Percentiles rank a stretch among this genome's conserved stretches.
These are phyloP conservation scores for Candida saitoana DNA, from an alignment of 805 yeast species.

Conservation along the genomic window DNA sequence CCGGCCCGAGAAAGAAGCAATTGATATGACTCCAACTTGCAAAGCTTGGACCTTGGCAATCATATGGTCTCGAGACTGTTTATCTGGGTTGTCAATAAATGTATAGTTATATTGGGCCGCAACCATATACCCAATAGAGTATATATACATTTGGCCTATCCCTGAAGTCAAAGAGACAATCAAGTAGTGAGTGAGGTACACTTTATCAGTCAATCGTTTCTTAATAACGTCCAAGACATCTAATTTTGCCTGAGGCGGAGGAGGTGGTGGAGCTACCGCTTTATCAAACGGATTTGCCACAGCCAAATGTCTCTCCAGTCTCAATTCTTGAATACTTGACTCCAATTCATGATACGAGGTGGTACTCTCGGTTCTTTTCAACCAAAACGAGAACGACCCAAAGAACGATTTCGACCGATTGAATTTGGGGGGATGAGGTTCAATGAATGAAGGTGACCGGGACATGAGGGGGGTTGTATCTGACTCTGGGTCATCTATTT, in stretches of 20 bases:
- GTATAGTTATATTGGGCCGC: constrained; percentile 35
- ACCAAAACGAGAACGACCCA: constrained; percentile 39
- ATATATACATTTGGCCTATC: constrained; percentile 52
- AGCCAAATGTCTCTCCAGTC: constrained; percentile 10
- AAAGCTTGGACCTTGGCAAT: constrained; percentile 56
- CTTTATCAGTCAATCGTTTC: constrained; percentile 18
- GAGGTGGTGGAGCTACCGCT: not conserved
- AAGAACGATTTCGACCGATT: constrained; percentile 15
- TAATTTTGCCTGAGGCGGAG: not conserved
- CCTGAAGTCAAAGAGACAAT: constrained; percentile 58
- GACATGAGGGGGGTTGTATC: constrained; percentile 4
- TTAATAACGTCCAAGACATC: constrained; percentile 17
- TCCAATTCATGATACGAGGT: constrained; percentile 13
- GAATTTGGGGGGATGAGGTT: not conserved
- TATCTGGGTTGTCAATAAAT: constrained; percentile 5
- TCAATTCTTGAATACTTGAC: constrained; percentile 9
- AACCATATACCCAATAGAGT: constrained; percentile 45
- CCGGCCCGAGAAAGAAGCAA: constrained; percentile 64
- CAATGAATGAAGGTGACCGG: constrained; percentile 1
- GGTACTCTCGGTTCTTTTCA: constrained; percentile 24
- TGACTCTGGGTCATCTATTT: not conserved
- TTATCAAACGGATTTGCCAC: not conserved
- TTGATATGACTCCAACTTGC: constrained; percentile 65
- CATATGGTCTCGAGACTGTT: constrained; percentile 7
- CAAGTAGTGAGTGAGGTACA: constrained; percentile 49